phyloP scores from a whole-genome alignment of 257 asterid species.

The Schizonepeta tenuifolia region DNA sequence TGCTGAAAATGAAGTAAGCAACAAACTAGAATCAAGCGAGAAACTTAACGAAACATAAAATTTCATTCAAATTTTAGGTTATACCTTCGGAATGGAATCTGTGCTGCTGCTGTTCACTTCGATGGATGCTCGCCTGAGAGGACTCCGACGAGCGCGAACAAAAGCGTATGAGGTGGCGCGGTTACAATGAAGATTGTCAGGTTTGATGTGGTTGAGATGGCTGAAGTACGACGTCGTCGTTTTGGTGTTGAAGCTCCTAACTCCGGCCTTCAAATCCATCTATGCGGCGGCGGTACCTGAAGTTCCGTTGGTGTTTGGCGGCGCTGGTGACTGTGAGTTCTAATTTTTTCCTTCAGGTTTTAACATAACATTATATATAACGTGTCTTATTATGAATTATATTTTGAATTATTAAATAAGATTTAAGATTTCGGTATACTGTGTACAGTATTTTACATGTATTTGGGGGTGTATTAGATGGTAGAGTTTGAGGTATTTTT shows the following conservation, averaged over 20 bases:
- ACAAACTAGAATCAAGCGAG: background rate
- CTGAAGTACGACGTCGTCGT: conserved; percentile 24
- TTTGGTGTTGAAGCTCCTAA: conserved; percentile 32
- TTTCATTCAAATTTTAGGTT: background rate
- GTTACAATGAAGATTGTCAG: conserved; percentile 13
- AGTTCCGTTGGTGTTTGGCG: no score
- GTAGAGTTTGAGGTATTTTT: no score
- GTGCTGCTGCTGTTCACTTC: conserved; percentile 28
- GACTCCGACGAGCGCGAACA: conserved; percentile 33
- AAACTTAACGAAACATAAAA: background rate
- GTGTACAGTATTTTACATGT: no score
- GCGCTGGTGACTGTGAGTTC: no score
- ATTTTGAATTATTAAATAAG: no score
- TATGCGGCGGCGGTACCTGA: background rate
- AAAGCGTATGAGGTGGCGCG: conserved; percentile 29
- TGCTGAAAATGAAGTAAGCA: background rate
- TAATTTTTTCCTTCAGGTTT: no score
- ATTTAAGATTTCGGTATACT: no score
- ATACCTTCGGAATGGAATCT: conserved; percentile 40
- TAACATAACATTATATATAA: no score
- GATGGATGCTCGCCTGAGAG: conserved; percentile 41
- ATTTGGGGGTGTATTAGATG: no score
- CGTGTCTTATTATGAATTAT: no score
- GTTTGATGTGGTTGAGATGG: conserved; percentile 27
- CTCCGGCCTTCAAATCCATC: conserved; percentile 50